Evolutionary conservation across 1,139 yeast genomes (phyloP).

Genomic region (Blastobotrys malaysiensis): DNA sequence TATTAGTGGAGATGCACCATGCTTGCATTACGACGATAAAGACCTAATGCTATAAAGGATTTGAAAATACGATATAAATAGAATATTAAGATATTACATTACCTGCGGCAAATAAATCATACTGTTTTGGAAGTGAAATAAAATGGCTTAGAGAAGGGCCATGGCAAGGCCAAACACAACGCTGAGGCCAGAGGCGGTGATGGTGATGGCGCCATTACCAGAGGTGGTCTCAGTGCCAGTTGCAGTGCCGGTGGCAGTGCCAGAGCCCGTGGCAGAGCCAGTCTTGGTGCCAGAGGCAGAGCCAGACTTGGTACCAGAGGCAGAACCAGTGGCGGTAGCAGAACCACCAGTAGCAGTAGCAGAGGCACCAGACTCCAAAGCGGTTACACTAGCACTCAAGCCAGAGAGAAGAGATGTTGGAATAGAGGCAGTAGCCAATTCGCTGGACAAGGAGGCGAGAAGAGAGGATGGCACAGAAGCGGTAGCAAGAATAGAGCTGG

Average conservation of each 20-base stretch:
- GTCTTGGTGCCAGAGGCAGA: background rate
- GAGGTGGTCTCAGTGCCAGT: constrained; percentile 5
- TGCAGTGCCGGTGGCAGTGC: constrained; percentile 1
- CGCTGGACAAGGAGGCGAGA: background rate
- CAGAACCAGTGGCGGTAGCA: constrained; percentile 9
- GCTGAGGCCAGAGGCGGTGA: background rate
- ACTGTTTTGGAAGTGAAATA: too few species aligned
- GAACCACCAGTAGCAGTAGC: constrained; percentile 2
- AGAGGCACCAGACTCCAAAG: constrained; percentile 7
- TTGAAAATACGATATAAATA: background rate
- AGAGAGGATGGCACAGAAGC: background rate
- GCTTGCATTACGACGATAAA: background rate
- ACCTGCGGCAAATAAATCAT: background rate
- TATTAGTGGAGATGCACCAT: too few species aligned
- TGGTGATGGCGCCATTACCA: background rate
- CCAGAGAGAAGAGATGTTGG: background rate
- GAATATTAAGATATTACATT: background rate
- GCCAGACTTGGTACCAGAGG: constrained; percentile 5
- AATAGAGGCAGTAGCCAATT: background rate
- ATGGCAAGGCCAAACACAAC: background rate
- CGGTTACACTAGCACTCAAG: background rate
- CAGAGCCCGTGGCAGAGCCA: constrained; percentile 2
- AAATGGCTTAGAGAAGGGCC: constrained; percentile 2
- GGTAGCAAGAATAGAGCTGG: background rate
- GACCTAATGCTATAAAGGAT: background rate